Conservation (phyloP, 352 stramenopile genomes). For the Pythium phragmiticola region DNA sequence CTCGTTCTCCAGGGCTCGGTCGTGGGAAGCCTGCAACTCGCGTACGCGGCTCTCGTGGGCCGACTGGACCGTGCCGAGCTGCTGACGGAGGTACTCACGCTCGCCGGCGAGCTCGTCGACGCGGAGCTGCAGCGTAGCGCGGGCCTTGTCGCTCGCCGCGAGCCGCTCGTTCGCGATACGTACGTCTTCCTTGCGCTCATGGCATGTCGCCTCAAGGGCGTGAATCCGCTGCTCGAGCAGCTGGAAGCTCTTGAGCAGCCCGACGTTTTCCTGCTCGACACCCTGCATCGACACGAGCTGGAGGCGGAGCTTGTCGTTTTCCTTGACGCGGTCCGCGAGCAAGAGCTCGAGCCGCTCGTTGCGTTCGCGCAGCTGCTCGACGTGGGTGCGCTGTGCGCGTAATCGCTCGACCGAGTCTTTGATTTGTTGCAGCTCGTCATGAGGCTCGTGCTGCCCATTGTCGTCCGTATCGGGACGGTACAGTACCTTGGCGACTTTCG, state of each 20-base stretch:
- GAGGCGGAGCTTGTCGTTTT: conserved; percentile 44
- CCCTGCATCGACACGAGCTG: conserved; percentile 39
- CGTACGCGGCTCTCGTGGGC: conserved; percentile 33
- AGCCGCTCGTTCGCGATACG: conserved; percentile 9
- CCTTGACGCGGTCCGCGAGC: conserved; percentile 32
- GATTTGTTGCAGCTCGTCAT: conserved; percentile 38
- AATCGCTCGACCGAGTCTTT: conserved; percentile 54
- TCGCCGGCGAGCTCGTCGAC: conserved; percentile 35
- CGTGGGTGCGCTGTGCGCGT: conserved; percentile 47
- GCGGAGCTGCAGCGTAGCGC: conserved; percentile 35
- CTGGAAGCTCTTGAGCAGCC: conserved; percentile 51
- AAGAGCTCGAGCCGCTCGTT: conserved; percentile 44
- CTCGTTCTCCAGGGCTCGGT: conserved; percentile 26
- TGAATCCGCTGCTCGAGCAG: conserved; percentile 49
- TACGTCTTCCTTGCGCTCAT: conserved; percentile 21
- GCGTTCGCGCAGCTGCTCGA: conserved; percentile 45
- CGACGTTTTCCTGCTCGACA: conserved; percentile 55
- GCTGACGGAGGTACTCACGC: conserved; percentile 29
- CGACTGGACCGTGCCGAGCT: conserved; percentile 28
- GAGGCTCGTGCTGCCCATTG: background rate
- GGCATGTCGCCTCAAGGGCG: conserved; percentile 39
- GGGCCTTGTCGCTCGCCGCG: conserved; percentile 30
- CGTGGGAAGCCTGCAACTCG: conserved; percentile 38
- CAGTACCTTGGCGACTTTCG: too few relatives aligned
- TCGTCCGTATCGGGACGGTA: background rate